phyloP scores from a whole-genome alignment of 305 asterid species.

The Fraxinus angustifolia region DNA sequence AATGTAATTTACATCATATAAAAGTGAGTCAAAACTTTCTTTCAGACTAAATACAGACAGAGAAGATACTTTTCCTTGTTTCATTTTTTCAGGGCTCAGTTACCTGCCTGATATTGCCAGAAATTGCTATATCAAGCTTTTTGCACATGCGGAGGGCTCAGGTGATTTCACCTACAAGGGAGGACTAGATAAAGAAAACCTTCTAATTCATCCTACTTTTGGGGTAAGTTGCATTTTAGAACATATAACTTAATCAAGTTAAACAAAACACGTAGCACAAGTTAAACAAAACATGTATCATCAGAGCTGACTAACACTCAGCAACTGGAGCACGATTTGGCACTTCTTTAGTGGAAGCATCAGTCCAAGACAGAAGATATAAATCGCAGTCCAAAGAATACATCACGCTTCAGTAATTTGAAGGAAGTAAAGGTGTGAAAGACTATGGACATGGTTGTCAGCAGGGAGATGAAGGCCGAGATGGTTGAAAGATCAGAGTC shows the following conservation, averaged over 20 bases:
- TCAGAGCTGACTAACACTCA: not conserved
- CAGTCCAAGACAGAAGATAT: not conserved
- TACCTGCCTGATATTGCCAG: not conserved
- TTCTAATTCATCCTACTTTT: not conserved
- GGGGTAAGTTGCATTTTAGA: not conserved
- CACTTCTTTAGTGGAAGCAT: not conserved
- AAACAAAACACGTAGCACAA: not conserved
- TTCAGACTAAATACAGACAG: not conserved
- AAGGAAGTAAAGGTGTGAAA: not conserved
- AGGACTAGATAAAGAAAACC: not conserved
- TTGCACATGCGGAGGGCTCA: not conserved
- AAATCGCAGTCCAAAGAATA: not conserved
- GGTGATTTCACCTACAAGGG: not conserved
- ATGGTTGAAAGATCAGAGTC: not conserved
- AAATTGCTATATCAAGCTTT: not conserved
- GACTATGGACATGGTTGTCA: not conserved
- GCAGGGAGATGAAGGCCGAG: not conserved
- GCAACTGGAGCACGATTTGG: not conserved
- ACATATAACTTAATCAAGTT: not conserved
- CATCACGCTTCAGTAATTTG: not conserved
- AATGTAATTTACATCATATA: conserved; percentile 2
- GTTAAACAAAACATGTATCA: not conserved
- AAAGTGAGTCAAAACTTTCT: not conserved
- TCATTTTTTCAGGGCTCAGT: not conserved
- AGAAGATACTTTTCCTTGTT: not conserved